Conservation (phyloP, 2,329 filamentous ascomycete genomes). For the Leptographium galeiforme region DNA sequence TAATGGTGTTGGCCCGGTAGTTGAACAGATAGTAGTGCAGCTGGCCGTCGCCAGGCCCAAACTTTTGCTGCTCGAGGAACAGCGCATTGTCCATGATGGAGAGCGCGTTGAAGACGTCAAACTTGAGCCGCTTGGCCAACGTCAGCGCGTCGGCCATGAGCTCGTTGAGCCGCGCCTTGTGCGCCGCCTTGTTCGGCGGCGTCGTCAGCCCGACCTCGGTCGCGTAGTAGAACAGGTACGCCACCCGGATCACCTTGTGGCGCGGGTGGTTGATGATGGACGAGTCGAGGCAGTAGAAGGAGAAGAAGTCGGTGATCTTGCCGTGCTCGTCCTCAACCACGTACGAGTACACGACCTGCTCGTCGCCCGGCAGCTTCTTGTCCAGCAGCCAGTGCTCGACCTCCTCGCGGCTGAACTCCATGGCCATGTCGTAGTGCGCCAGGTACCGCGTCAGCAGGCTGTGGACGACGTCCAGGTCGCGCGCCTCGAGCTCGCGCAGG, state of each 20-base stretch:
- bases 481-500: constrained; percentile 64
- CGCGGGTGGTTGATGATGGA: constrained; percentile 74
- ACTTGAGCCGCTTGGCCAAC: constrained; percentile 67
- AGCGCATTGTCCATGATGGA: constrained; percentile 88
- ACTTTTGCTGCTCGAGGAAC: constrained; percentile 89
- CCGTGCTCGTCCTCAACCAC: constrained; percentile 67
- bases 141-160: constrained; percentile 79
- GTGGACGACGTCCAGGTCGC: constrained; percentile 65
- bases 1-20: constrained; percentile 76
- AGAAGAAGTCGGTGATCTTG: constrained; percentile 92
- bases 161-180: constrained; percentile 68
- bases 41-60: constrained; percentile 85
- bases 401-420: constrained; percentile 67
- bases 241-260: constrained; percentile 69
- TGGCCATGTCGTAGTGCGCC: constrained; percentile 68
- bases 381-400: constrained; percentile 79
- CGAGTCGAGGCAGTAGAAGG: constrained; percentile 90
- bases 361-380: constrained; percentile 45
- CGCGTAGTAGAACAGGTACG: constrained; percentile 96
- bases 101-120: constrained; percentile 94
- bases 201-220: constrained; percentile 60
- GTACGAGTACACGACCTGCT: constrained; percentile 87
- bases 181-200: constrained; percentile 38
- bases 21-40: constrained; percentile 98
- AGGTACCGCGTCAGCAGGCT: constrained; percentile 66